Evolutionary conservation across 441 rosid genomes (phyloP).

Genomic region (Gossypium trilobum): DNA sequence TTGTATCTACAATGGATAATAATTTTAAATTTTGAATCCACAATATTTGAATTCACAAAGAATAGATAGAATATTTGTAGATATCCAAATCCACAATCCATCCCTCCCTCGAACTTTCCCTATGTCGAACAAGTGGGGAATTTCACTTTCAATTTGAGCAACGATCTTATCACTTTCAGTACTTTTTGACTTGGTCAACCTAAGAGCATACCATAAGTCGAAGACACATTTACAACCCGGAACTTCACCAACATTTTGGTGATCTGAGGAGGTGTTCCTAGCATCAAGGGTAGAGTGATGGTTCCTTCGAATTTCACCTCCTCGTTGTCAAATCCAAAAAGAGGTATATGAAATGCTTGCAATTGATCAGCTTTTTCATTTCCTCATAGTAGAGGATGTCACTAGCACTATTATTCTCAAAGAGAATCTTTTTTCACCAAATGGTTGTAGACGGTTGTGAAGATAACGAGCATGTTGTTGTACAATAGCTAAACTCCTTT

Average conservation of each 20-base stretch:
- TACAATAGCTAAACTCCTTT: neutral
- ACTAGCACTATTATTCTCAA: neutral
- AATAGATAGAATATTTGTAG: neutral
- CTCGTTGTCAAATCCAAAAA: neutral
- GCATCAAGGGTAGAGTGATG: neutral
- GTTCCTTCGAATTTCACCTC: neutral
- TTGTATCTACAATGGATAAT: too few relatives aligned
- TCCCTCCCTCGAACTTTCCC: neutral
- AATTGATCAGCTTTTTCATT: neutral
- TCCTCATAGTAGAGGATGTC: neutral
- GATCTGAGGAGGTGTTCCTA: neutral
- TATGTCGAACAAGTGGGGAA: neutral
- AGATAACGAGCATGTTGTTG: neutral
- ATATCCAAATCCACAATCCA: neutral
- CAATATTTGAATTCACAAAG: neutral
- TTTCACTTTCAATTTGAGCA: neutral
- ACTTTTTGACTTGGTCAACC: neutral
- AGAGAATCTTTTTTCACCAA: neutral
- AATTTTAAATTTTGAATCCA: neutral
- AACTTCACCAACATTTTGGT: neutral
- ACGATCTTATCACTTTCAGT: neutral
- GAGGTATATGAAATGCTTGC: neutral
- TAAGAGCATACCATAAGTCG: neutral
- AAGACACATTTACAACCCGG: neutral
- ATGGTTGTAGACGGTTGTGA: neutral